phyloP scores from a whole-genome alignment of 2,329 filamentous ascomycete species.

The Celoporthe dispersa region DNA sequence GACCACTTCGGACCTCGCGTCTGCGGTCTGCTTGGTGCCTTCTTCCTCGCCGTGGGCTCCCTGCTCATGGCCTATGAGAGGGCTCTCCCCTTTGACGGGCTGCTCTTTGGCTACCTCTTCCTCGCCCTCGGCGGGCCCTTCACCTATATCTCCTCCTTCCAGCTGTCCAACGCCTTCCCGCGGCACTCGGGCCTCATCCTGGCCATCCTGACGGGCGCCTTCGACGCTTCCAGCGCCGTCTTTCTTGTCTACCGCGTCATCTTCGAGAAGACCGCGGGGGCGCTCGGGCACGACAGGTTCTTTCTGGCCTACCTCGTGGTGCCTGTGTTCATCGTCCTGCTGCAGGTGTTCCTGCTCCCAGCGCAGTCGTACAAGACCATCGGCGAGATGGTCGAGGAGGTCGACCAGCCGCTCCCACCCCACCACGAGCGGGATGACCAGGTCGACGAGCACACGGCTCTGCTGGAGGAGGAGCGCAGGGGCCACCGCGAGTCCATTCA shows the following conservation, averaged over 20 bases:
- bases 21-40: conserved; percentile 71
- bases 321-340: conserved; percentile 66
- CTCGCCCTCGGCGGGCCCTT: conserved; percentile 80
- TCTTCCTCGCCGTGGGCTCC: conserved; percentile 72
- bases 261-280: conserved; percentile 57
- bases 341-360: conserved; percentile 75
- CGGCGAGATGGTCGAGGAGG: conserved; percentile 78
- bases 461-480: conserved; percentile 60
- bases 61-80: conserved; percentile 72
- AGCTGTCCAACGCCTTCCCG: conserved; percentile 84
- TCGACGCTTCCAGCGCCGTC: conserved; percentile 80
- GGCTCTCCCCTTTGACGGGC: conserved; percentile 72
- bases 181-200: conserved; percentile 77
- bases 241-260: conserved; percentile 76
- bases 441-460: conserved; percentile 60
- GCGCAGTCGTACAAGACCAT: conserved; percentile 80
- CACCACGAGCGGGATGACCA: conserved; percentile 51
- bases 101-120: conserved; percentile 74
- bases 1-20: conserved; percentile 81
- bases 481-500: conserved; percentile 66
- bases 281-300: conserved; percentile 68
- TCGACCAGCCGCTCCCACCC: conserved; percentile 55
- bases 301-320: conserved; percentile 75
- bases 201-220: conserved; percentile 78
- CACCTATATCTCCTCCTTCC: conserved; percentile 81